Evolutionary conservation across 2,329 filamentous ascomycete genomes (phyloP).

Genomic region (Camptophora hylomeconis): DNA sequence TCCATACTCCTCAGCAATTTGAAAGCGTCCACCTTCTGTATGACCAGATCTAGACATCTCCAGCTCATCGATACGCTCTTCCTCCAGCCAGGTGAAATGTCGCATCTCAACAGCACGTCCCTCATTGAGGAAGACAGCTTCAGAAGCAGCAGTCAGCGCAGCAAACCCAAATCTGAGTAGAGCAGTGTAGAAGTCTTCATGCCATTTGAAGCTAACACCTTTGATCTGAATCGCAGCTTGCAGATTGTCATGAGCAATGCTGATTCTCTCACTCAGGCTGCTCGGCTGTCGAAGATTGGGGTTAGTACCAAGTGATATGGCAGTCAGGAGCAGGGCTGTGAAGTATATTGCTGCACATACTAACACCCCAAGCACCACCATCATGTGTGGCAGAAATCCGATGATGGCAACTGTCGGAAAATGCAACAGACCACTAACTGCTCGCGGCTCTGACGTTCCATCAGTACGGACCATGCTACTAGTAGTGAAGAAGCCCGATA

Average conservation of each 20-base stretch:
- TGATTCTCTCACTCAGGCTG: slow-evolving; percentile 47
- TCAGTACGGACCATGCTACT: slow-evolving; percentile 21
- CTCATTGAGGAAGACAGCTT: slow-evolving; percentile 92
- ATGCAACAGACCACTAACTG: slow-evolving; percentile 51
- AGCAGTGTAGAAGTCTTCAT: slow-evolving; percentile 93
- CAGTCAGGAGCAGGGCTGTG: slow-evolving; percentile 63
- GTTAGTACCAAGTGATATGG: slow-evolving; percentile 45
- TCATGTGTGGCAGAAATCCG: slow-evolving; percentile 85
- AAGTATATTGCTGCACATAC: slow-evolving; percentile 66
- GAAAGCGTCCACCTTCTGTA: slow-evolving; percentile 17
- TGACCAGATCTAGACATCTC: slow-evolving; percentile 39
- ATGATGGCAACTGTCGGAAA: slow-evolving; percentile 94
- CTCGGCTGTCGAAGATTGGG: slow-evolving; percentile 31
- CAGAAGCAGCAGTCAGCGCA: slow-evolving; percentile 81
- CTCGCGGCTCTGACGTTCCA: slow-evolving; percentile 14
- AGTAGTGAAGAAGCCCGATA: slow-evolving; percentile 54
- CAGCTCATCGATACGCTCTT: slow-evolving; percentile 67
- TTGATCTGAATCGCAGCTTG: slow-evolving; percentile 81
- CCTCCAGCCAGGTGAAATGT: slow-evolving; percentile 79
- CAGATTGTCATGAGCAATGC: slow-evolving; percentile 70
- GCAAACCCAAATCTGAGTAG: slow-evolving; percentile 76
- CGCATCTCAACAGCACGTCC: slow-evolving; percentile 62
- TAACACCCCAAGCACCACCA: slow-evolving; percentile 67
- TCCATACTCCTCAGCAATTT: slow-evolving; percentile 18
- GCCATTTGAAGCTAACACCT: slow-evolving; percentile 64